Evolutionary conservation across 2,329 filamentous ascomycete genomes (phyloP).

Genomic region (Aspergillus sp.): DNA sequence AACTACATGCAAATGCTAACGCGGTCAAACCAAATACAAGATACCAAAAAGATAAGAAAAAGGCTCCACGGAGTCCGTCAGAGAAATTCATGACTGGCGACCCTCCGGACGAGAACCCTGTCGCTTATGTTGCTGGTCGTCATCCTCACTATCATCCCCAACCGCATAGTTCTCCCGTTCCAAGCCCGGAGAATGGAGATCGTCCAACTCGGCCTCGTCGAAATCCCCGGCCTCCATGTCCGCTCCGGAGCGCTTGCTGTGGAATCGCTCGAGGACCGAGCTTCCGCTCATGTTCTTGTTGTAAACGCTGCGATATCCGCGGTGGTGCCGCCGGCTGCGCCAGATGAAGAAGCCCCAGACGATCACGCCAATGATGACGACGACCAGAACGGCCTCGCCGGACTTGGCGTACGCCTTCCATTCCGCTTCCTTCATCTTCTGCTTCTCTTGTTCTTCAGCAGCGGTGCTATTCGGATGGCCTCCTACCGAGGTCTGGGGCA

Average conservation of each 20-base stretch:
- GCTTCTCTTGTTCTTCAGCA: conserved; percentile 64
- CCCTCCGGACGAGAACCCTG: conserved; percentile 7
- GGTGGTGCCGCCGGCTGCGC: conserved; percentile 52
- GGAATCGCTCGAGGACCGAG: conserved; percentile 49
- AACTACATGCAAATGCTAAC: conserved; percentile 1
- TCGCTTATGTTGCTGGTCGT: conserved; percentile 19
- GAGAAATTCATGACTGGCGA: conserved; percentile 7
- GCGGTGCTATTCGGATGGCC: conserved; percentile 67
- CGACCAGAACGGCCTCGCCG: conserved; percentile 77
- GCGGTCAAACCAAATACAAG: conserved; percentile 1
- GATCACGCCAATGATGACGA: conserved; percentile 71
- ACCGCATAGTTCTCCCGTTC: conserved; percentile 46
- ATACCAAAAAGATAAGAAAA: conserved; percentile 7
- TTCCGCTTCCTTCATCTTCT: conserved; percentile 77
- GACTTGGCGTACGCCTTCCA: conserved; percentile 88
- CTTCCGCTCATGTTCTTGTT: conserved; percentile 39
- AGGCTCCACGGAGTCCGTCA: too few relatives aligned
- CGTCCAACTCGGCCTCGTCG: conserved; percentile 60
- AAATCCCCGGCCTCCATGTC: conserved; percentile 63
- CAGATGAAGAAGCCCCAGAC: conserved; percentile 72
- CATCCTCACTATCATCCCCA: conserved; percentile 46
- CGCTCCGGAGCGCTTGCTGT: conserved; percentile 37
- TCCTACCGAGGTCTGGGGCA: conserved; percentile 73
- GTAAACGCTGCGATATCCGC: conserved; percentile 41
- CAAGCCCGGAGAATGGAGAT: conserved; percentile 42